Base-by-base conservation (phyloP, 768 basidiomycete genomes). In the Scleroderma citrinum region DNA sequence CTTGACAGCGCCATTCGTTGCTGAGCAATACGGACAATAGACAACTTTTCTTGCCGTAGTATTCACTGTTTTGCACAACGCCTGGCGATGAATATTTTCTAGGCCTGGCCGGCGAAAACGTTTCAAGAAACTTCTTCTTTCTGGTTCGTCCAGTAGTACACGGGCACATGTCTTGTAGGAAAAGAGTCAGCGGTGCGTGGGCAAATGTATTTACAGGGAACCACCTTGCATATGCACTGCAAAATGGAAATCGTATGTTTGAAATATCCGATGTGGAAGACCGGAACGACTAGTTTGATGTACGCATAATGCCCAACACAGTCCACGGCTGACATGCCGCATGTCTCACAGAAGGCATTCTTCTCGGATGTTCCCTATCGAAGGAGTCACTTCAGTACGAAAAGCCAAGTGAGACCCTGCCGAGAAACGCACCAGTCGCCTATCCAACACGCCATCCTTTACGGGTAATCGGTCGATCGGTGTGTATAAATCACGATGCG, bases 271-370 rank as follows among this genome's bases (percentile, higher is more conserved):
- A 98, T 92, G 64, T 99, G 96, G 66, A 98, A 99, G 17, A 98
- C 94, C 0, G 96, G 96, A 17, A 99, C 83, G 29, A 87, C 83
- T 37, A 99, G 78, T 68, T 96, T 97, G 71, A 99, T 97, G 70
- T 98, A 98, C 5, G 94, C 94, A 65, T 96, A 98, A 67, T 99
- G 96, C 1, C 96, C 96, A 20, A 96, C 94, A 63, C 96, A 99
- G 53, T 96, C 92, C 3, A 92, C 88, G 24, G 91, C 84, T 16
- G 80, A 83, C 54, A 92, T 81, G 7, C 92, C 92, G 60, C 96
- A 99, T 0, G 96, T 99, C 67, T 94, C 90, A 69, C 96, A 99
- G 61, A 84, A 87, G 23, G 87, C 80, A 50, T 75, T 80, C 73
- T 98, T 98, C 64, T 96, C 93, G 35, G 91, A 90, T 4, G 93